These are phyloP conservation scores for Cinnamomum chago DNA, from an alignment of 164 flowering plant species.

Conservation along the genomic window DNA sequence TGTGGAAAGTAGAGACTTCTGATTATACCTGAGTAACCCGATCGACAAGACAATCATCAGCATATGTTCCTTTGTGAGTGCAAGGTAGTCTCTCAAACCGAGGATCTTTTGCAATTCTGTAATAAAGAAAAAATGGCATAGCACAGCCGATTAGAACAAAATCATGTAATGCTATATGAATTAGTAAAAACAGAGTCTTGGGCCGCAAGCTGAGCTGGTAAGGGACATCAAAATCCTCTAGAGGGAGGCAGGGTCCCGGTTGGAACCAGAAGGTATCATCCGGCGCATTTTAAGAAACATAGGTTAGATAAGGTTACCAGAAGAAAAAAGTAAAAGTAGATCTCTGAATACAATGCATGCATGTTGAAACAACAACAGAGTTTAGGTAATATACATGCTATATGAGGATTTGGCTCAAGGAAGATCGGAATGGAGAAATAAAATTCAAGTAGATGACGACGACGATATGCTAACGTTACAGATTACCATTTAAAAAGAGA, in stretches of 20 bases:
- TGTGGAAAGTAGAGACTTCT: neutral
- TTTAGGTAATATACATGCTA: neutral
- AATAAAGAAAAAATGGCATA: neutral
- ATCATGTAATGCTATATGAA: neutral
- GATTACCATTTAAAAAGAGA: neutral
- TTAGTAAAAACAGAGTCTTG: neutral
- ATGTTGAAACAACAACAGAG: neutral
- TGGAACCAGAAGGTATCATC: too few relatives aligned
- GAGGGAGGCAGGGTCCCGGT: too few relatives aligned
- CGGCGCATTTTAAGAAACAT: too few relatives aligned
- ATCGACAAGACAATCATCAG: constrained; percentile 94
- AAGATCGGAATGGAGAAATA: too few relatives aligned
- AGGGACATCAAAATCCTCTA: too few relatives aligned
- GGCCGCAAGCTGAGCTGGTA: too few relatives aligned
- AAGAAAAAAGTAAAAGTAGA: too few relatives aligned
- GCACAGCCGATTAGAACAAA: neutral
- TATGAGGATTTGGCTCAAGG: too few relatives aligned
- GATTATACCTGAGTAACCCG: constrained; percentile 74
- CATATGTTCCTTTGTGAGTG: constrained; percentile 94
- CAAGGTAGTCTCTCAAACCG: constrained; percentile 91
- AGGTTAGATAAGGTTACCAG: too few relatives aligned
- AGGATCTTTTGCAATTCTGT: constrained; percentile 94
- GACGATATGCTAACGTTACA: neutral
- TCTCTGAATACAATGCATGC: neutral
- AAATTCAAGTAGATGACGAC: too few relatives aligned